These are phyloP conservation scores for Simplicillium aogashimaense DNA, from an alignment of 2,329 filamentous ascomycete species.

Conservation along the genomic window DNA sequence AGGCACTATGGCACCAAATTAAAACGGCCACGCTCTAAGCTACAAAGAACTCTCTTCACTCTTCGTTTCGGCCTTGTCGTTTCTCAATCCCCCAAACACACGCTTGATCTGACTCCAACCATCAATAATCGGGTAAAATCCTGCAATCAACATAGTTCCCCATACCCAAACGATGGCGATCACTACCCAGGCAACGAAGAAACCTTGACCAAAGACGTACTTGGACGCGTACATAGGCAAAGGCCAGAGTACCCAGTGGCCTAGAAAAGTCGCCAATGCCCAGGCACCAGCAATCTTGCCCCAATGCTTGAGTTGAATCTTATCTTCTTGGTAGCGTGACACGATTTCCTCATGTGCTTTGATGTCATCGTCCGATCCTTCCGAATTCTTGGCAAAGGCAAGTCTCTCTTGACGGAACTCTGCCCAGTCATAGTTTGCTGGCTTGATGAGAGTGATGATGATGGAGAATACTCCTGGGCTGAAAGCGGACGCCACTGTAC, in stretches of 20 bases:
- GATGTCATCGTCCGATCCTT: conserved; percentile 9
- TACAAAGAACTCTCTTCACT: too few species aligned
- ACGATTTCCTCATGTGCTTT: conserved; percentile 14
- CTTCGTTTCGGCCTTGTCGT: too few species aligned
- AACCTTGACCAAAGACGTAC: conserved; percentile 36
- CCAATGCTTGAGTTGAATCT: conserved; percentile 33
- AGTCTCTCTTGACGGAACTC: conserved; percentile 29
- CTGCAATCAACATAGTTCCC: conserved; percentile 36
- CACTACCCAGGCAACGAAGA: conserved; percentile 40
- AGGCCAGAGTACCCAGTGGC: conserved; percentile 44
- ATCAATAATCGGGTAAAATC: conserved; percentile 39
- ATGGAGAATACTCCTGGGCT: conserved; percentile 32
- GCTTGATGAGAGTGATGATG: conserved; percentile 32
- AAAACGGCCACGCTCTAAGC: too few species aligned
- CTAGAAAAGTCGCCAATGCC: conserved; percentile 38
- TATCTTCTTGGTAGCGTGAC: conserved; percentile 16
- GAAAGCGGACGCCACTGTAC: conserved; percentile 37
- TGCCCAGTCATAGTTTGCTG: conserved; percentile 29
- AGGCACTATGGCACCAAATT: too few species aligned
- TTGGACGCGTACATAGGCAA: conserved; percentile 43
- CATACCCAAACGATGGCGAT: conserved; percentile 43
- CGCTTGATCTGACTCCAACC: conserved; percentile 23
- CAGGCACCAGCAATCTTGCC: conserved; percentile 32
- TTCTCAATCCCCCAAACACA: conserved; percentile 2
- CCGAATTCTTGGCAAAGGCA: conserved; percentile 18